Conservation (phyloP, 2,329 filamentous ascomycete species). For the Verticillium nonalfalfae region DNA sequence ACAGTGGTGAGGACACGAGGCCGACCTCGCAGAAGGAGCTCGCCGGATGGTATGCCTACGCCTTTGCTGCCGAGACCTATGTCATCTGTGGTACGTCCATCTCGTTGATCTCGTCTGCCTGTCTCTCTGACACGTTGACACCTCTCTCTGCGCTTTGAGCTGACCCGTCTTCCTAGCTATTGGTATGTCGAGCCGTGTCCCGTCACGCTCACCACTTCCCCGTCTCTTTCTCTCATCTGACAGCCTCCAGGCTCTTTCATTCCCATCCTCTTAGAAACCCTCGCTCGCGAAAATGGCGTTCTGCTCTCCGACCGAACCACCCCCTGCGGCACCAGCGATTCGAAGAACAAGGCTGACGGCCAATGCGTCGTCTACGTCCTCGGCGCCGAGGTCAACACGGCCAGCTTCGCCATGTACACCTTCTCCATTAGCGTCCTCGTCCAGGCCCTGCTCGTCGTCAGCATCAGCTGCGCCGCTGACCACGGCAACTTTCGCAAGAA, state of each 20-base stretch:
- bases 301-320: constrained; percentile 69
- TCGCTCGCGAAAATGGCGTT: constrained; percentile 87
- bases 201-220: background rate
- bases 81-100: constrained; percentile 74
- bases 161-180: constrained; percentile 14
- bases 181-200: constrained; percentile 13
- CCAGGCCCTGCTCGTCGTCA: constrained; percentile 86
- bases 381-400: constrained; percentile 86
- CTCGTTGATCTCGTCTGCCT: background rate
- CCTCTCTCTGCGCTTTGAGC: background rate
- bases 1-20: constrained; percentile 80
- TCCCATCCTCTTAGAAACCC: constrained; percentile 87
- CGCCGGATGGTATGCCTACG: constrained; percentile 91
- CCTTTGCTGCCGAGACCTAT: constrained; percentile 94
- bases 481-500: constrained; percentile 90
- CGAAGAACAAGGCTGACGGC: constrained; percentile 38
- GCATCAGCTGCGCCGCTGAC: constrained; percentile 92
- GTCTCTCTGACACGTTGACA: background rate
- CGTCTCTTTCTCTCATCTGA: background rate
- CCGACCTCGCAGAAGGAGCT: constrained; percentile 84
- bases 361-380: constrained; percentile 82
- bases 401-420: constrained; percentile 97
- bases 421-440: constrained; percentile 89
- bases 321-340: constrained; percentile 64
- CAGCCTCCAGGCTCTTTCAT: constrained; percentile 72